Conservation (phyloP, 805 yeast species). For the Clavispora asparagi region DNA sequence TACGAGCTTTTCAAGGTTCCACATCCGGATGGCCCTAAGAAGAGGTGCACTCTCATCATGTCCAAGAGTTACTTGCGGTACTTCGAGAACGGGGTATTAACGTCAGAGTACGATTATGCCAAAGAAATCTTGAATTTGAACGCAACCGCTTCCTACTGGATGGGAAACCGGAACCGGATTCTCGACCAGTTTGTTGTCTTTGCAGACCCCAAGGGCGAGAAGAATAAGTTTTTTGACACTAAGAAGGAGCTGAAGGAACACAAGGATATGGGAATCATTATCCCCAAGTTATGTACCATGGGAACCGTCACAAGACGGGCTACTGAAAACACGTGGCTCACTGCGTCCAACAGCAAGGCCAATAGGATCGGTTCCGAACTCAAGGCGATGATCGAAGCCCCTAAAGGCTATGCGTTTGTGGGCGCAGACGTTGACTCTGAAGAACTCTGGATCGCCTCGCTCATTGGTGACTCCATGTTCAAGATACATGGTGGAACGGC, state of each 20-base stretch:
- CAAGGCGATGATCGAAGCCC: conserved; percentile 82
- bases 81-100: conserved; percentile 69
- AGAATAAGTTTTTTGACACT: conserved; percentile 21
- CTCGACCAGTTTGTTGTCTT: conserved; percentile 80
- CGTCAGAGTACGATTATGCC: conserved; percentile 70
- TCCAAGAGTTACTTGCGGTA: conserved; percentile 67
- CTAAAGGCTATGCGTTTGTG: conserved; percentile 82
- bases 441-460: conserved; percentile 95
- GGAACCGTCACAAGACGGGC: conserved; percentile 97
- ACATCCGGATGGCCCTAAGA: conserved; percentile 76
- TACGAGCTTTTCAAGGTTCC: conserved; percentile 66
- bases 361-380: conserved; percentile 89
- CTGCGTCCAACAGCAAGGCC: conserved; percentile 90
- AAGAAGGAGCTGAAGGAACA: conserved; percentile 19
- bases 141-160: conserved; percentile 86
- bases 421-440: conserved; percentile 99
- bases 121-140: conserved; percentile 73
- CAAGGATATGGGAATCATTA: conserved; percentile 57
- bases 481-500: conserved; percentile 94
- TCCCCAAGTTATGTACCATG: conserved; percentile 86
- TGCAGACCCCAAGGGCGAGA: conserved; percentile 15
- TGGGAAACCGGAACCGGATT: conserved; percentile 82
- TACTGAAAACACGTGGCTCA: conserved; percentile 95
- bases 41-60: conserved; percentile 69
- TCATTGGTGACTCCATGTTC: conserved; percentile 88